A percentile compares a stretch with the other conserved stretches of the same genome.
These are phyloP conservation scores for Leishmania guyanensis DNA, from an alignment of 208 protist genomes.

Conservation along the genomic window DNA sequence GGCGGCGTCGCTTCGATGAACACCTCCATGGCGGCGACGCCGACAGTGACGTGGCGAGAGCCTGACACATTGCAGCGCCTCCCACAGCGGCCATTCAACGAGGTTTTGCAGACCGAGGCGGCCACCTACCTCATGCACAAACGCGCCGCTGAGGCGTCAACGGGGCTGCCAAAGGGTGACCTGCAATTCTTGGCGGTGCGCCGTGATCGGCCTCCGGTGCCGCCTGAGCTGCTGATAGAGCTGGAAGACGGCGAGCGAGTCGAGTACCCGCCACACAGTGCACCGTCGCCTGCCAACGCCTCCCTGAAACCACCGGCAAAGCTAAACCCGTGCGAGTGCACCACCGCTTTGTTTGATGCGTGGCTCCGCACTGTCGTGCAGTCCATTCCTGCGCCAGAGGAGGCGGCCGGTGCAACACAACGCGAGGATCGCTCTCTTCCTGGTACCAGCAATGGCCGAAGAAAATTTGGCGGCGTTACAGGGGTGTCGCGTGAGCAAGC, in stretches of 20 bases:
- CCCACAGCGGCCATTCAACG: conserved; percentile 17
- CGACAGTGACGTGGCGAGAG: neutral
- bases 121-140: conserved; percentile 17
- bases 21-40: neutral
- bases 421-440: neutral
- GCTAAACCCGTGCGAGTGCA: conserved; percentile 43
- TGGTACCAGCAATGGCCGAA: neutral
- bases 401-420: conserved; percentile 15
- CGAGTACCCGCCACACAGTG: conserved; percentile 14
- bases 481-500: conserved; percentile 29
- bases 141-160: conserved; percentile 8
- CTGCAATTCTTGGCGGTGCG: neutral
- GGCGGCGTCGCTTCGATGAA: neutral
- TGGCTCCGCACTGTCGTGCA: conserved; percentile 52
- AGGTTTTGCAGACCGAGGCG: conserved; percentile 20
- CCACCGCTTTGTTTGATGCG: conserved; percentile 29
- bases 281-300: neutral
- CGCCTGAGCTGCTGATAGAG: neutral
- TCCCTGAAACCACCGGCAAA: neutral
- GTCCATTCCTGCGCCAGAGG: conserved; percentile 34
- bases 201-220: neutral
- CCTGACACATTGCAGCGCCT: neutral
- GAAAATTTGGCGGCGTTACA: neutral
- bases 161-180: neutral
- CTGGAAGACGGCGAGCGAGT: conserved; percentile 19